Base-by-base conservation (phyloP, 2,329 filamentous ascomycete genomes). In the Botrytis sinoallii region DNA sequence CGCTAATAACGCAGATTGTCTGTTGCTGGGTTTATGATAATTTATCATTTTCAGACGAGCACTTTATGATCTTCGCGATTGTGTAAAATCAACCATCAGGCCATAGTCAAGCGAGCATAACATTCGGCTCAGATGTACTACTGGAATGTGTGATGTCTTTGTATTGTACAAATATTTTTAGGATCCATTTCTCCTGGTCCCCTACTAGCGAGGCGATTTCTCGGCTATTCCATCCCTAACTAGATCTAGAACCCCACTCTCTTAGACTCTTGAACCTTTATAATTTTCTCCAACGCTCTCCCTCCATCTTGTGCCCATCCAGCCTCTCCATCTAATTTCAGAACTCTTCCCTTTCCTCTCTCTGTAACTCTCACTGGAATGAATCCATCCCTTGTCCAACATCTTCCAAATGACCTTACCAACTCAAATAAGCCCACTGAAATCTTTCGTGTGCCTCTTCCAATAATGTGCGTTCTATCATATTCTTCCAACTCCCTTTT, bases 281-380 rank as follows among this genome's bases (percentile, higher is more conserved):
- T 84, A 57, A 91, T 78, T 75, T 86, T 84, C 81, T 91, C 89
- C 71, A 91, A 79, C 5, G 87, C 87, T 72, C 83, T 84, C 61
- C 90, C 90, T 6, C 86, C 84, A 59, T 91, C 89, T 67, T 90
- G 83, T 35, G 87, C 87, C 83, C 83, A 77, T 91, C 89, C 35
- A 91, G 80, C 82, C 89, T 90, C 79, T 70, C n/a, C 71, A 73
- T 73, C 71, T 63, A 73, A 63, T 10, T 73, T 72, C 29, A 72
- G 40, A 4, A 46, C 40, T 25, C 52, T 59, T 9, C 57, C 72
- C 7, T n/a, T 70, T n/a, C 82, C 81, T 29, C 83, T 85, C 18
- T 86, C 82, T 10, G 66, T 69, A 22, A 89, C 82, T 70, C 80
- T 81, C 68, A 91, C 82, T 73, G 84, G 83, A 57, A 85, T 83